Conservation (phyloP, 169 alveolate genomes). For the Neospora caninum region DNA sequence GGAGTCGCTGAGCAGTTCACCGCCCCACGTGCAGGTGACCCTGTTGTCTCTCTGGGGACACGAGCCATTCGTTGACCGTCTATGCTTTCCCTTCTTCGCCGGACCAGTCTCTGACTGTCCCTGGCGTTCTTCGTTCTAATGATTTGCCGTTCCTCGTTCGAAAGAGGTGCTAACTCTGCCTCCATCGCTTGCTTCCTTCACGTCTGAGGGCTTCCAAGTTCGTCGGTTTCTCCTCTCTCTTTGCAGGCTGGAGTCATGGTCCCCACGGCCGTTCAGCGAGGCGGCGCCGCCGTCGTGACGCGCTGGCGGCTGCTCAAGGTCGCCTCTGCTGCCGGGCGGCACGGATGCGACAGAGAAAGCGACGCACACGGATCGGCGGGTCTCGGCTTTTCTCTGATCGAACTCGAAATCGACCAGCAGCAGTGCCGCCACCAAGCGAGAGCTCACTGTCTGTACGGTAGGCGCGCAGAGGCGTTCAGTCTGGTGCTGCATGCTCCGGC, state of each 20-base stretch:
- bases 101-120: no score
- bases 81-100: no score
- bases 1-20: no score
- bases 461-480: not conserved
- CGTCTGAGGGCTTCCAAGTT: not conserved
- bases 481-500: no score
- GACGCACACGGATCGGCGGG: not conserved
- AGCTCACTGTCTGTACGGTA: constrained; percentile 26
- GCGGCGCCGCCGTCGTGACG: not conserved
- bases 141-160: no score
- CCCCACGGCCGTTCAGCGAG: not conserved
- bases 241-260: not conserved
- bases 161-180: no score
- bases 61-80: no score
- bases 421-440: not conserved
- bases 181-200: no score
- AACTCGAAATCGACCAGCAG: not conserved
- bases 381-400: not conserved
- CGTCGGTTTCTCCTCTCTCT: not conserved
- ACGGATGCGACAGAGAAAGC: not conserved
- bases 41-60: no score
- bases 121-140: no score
- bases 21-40: no score
- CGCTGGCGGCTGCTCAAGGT: not conserved
- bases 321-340: not conserved